Conservation (phyloP, 73 alveolate genomes). For the Tetrahymena borealis region DNA sequence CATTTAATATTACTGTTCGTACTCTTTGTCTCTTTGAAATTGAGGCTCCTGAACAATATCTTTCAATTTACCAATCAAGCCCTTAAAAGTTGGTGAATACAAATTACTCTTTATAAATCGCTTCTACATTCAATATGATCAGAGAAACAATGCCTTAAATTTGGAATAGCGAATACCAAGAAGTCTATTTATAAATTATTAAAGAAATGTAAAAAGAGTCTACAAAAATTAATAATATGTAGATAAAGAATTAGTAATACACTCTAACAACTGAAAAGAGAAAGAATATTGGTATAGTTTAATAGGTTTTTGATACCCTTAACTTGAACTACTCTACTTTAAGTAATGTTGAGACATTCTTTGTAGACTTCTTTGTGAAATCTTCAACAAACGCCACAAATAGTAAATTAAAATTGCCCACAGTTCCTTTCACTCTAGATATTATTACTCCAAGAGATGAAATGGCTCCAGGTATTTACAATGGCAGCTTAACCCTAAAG, state of each 20-base stretch:
- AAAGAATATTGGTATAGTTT: background rate
- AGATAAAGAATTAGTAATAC: background rate
- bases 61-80: background rate
- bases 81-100: background rate
- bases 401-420: background rate
- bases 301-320: background rate
- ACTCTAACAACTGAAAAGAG: background rate
- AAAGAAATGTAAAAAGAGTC: background rate
- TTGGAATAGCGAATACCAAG: background rate
- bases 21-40: background rate
- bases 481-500: background rate
- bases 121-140: background rate
- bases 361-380: background rate
- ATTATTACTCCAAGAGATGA: background rate
- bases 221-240: background rate
- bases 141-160: background rate
- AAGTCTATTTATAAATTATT: background rate
- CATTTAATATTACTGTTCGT: background rate
- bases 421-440: background rate
- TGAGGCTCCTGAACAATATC: background rate
- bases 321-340: background rate
- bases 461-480: background rate
- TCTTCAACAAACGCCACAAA: background rate
- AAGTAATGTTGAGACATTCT: background rate
- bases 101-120: background rate